Evolutionary conservation across 768 basidiomycete species (phyloP), one percentile per base, ranked within the genome.

Genomic region (Leccinum incarnatum): DNA sequence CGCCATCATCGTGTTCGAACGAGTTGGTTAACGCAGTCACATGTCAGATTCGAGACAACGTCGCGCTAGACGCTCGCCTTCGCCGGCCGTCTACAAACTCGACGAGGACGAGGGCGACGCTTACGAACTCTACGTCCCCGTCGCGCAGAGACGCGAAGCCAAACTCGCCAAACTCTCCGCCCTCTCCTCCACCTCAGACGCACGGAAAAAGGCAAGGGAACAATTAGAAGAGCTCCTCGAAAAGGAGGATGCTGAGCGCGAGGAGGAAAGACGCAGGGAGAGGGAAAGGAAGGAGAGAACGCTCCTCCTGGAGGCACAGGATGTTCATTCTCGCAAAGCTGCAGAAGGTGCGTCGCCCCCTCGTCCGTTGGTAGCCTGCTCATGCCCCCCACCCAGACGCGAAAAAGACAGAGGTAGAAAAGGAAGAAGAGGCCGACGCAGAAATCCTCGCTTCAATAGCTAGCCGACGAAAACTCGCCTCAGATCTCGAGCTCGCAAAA

Each of bases 391-490:
- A 9, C 27, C 23, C 11, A 86, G 95, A 98, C 74, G 87, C 93
- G 7, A 83, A 87, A 71, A 98, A 98, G 77, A 89, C 89, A 7
- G 89, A 85, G 6, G 81, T 80, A n/a, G 88, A 98, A 75, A 91
- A 89, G 67, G 86, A 81, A 6, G 88, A 89, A 55, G 97, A 97
- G 71, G 87, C 80, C 50, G 97, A 99, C 70, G 93, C 89, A 6
- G 89, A 93, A 69, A 90, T 99, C 52, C 75, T 98, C 10, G 89
- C 89, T 50, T 95, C 96, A 14, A 94, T 98, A 65, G 91, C 92
- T 36, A 91, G 88, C 61, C 81, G 95, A 66, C 82, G 91, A 70
- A 96, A 95, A 70, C 83, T 99, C 12, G 94, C 92, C 0, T 95
- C 94, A 4, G 95, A 94, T 65, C 78, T 92, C 68, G 97, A 99